Percentiles rank a stretch among this genome's conserved stretches.
phyloP scores from a whole-genome alignment of 345 rosid genomes.

The Eucalyptus pumila region DNA sequence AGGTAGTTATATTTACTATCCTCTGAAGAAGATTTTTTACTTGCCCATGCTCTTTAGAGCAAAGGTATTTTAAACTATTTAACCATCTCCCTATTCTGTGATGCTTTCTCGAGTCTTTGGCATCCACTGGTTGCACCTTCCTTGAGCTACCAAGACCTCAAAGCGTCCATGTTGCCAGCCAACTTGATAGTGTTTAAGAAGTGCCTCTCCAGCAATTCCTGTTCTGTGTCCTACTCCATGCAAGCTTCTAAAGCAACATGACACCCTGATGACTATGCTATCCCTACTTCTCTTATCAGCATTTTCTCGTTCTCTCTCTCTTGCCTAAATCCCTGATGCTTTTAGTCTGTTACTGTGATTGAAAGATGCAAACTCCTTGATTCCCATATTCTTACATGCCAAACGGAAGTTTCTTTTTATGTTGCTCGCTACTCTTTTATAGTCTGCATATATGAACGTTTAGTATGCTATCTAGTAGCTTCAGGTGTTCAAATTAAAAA shows the following conservation, averaged over 20 bases:
- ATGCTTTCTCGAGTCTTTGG: background rate
- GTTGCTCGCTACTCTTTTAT: background rate
- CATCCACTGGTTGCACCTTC: background rate
- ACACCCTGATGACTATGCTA: background rate
- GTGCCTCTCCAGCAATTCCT: background rate
- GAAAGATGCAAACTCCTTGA: background rate
- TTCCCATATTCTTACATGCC: background rate
- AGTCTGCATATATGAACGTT: background rate
- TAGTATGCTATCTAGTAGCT: background rate
- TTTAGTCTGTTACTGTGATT: background rate
- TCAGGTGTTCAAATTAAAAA: background rate
- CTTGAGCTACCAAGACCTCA: background rate
- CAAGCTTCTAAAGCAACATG: background rate
- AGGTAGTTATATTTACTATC: background rate
- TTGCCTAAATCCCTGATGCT: background rate
- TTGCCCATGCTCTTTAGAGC: background rate
- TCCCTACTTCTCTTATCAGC: background rate
- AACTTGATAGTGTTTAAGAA: background rate
- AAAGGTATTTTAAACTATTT: background rate
- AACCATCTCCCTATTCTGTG: background rate
- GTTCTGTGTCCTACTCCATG: background rate
- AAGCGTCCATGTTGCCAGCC: background rate
- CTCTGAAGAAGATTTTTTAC: background rate
- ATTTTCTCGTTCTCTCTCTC: background rate
- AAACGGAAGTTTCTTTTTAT: background rate